These are phyloP conservation scores for Nemania diffusa DNA, from an alignment of 2,329 filamentous ascomycete genomes.

Conservation along the genomic window DNA sequence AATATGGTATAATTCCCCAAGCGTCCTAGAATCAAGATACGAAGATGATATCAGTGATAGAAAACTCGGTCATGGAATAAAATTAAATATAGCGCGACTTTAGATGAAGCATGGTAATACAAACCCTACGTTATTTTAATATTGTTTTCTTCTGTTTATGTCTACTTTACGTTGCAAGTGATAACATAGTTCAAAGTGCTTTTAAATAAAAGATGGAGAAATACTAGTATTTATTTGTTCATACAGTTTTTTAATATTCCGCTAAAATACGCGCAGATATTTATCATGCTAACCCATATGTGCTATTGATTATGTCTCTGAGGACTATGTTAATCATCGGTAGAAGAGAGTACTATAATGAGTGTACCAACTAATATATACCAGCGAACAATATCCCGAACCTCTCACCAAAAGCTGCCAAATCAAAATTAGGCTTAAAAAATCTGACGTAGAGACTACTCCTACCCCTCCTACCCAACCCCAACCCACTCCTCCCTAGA, in stretches of 20 bases:
- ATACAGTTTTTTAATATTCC: background rate
- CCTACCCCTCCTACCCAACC: background rate
- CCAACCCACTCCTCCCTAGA: slow-evolving; percentile 45
- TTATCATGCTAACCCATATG: too few species aligned
- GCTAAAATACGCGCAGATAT: background rate
- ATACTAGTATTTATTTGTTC: background rate
- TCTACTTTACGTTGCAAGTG: too few species aligned
- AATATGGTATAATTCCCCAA: slow-evolving; percentile 48
- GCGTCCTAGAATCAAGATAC: background rate
- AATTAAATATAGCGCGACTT: background rate
- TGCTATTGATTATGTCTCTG: too few species aligned
- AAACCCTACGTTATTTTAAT: background rate
- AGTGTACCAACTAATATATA: background rate
- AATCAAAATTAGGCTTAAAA: background rate
- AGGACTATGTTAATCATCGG: background rate
- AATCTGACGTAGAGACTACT: background rate
- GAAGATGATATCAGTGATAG: background rate
- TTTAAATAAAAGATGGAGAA: background rate
- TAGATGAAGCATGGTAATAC: background rate
- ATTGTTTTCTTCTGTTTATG: too few species aligned
- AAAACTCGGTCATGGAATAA: background rate
- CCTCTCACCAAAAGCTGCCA: background rate
- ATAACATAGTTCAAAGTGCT: background rate
- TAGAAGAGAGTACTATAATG: background rate
- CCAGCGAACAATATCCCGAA: background rate